A percentile compares a stretch with the other conserved stretches of the same genome.
These are phyloP conservation scores for Populus ilicifolia DNA, from an alignment of 345 rosid species.

Conservation along the genomic window DNA sequence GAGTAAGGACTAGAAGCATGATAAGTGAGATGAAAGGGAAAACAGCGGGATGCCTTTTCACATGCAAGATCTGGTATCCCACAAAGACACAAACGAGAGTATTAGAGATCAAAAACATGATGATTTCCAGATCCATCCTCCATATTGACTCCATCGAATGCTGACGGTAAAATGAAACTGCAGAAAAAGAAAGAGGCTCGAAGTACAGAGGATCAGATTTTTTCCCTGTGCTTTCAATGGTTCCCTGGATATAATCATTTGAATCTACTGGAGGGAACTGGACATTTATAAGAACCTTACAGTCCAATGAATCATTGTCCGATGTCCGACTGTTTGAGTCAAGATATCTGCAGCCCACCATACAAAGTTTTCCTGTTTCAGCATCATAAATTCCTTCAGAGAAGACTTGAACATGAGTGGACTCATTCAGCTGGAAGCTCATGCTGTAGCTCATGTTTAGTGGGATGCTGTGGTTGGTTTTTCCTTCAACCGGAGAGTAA, in stretches of 20 bases:
- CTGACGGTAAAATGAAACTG: slow-evolving; percentile 4
- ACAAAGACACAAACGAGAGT: slow-evolving; percentile 19
- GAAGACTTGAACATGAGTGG: slow-evolving; percentile 6
- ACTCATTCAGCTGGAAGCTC: slow-evolving; percentile 24
- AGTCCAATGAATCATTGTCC: slow-evolving; percentile 6
- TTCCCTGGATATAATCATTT: slow-evolving; percentile 11
- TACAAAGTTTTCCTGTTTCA: slow-evolving; percentile 27
- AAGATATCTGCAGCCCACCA: slow-evolving; percentile 21
- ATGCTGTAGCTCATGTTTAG: slow-evolving; percentile 33
- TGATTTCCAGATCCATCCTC: slow-evolving; percentile 27
- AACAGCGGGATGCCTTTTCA: slow-evolving; percentile 14
- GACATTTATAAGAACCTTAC: slow-evolving; percentile 13
- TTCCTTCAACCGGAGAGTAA: background rate
- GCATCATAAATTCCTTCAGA: slow-evolving; percentile 34
- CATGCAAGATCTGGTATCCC: slow-evolving; percentile 19
- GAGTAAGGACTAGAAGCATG: slow-evolving; percentile 21
- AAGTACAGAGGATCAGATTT: slow-evolving; percentile 1
- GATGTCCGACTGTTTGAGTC: background rate
- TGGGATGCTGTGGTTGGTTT: background rate
- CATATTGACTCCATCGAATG: background rate
- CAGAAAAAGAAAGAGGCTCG: slow-evolving; percentile 4
- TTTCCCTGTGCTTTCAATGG: background rate
- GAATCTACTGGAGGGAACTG: slow-evolving; percentile 21
- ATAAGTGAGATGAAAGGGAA: slow-evolving; percentile 18
- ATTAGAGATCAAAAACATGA: slow-evolving; percentile 16